A percentile compares a stretch with the other conserved stretches of the same genome.
phyloP scores from a whole-genome alignment of 1,284 basidiomycete species.

The Salmacisia buchloeana region DNA sequence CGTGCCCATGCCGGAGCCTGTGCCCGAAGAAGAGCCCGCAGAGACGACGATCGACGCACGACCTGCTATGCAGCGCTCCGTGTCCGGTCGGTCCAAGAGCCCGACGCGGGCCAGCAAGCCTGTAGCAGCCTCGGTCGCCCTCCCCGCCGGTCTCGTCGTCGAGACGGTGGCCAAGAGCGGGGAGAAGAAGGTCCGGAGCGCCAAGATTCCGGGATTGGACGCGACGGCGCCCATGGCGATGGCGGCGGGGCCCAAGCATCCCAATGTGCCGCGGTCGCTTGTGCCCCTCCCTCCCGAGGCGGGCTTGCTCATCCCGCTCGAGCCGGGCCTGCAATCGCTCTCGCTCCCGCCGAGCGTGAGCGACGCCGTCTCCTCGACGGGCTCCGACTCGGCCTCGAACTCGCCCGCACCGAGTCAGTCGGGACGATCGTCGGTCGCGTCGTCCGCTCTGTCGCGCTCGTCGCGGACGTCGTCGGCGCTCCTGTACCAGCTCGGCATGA shows the following conservation, averaged over 20 bases:
- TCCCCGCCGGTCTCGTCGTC: background rate
- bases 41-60: background rate
- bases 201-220: slow-evolving; percentile 2
- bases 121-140: background rate
- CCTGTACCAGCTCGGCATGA: background rate
- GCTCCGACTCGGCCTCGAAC: slow-evolving; percentile 22
- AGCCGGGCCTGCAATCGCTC: background rate
- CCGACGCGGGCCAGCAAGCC: background rate
- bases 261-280: background rate
- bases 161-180: slow-evolving; percentile 7
- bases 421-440: slow-evolving; percentile 14
- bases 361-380: slow-evolving; percentile 16
- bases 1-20: background rate
- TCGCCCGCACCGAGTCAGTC: slow-evolving; percentile 26
- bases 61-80: slow-evolving; percentile 2
- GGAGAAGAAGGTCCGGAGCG: background rate
- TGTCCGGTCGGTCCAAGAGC: background rate
- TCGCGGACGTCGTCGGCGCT: background rate
- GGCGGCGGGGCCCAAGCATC: background rate
- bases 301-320: background rate
- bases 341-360: background rate
- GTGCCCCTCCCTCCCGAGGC: background rate
- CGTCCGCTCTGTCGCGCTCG: slow-evolving; percentile 12
- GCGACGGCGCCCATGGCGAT: background rate
- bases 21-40: background rate